A percentile compares a stretch with the other conserved stretches of the same genome.
phyloP scores from a whole-genome alignment of 805 yeast species.

The Wickerhamiella hasegawae region DNA sequence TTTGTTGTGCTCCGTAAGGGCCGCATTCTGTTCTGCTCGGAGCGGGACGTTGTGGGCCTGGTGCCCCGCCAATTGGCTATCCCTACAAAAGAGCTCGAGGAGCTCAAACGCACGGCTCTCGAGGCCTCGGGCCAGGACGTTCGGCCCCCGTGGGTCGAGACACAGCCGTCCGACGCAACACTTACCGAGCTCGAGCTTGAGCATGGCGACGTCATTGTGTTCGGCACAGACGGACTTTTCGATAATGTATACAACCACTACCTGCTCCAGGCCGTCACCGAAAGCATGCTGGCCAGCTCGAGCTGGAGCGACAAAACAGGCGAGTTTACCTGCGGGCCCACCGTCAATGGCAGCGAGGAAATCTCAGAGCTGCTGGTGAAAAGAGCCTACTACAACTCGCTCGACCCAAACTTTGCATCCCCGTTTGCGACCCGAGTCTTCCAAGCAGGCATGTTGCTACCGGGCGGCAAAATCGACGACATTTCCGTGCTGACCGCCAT shows the following conservation, averaged over 20 bases:
- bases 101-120: background rate
- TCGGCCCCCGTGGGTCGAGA: constrained; percentile 31
- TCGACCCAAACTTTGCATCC: constrained; percentile 59
- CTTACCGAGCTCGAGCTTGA: constrained; percentile 46
- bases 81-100: constrained; percentile 40
- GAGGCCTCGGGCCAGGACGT: constrained; percentile 1
- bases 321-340: constrained; percentile 12
- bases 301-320: constrained; percentile 20
- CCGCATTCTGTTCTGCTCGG: constrained; percentile 27
- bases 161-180: constrained; percentile 55
- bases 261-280: constrained; percentile 50
- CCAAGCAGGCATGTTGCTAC: constrained; percentile 47
- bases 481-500: constrained; percentile 67
- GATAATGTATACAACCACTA: constrained; percentile 70
- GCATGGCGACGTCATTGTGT: constrained; percentile 58
- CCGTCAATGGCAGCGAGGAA: constrained; percentile 25
- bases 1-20: constrained; percentile 66
- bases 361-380: constrained; percentile 42
- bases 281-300: constrained; percentile 26
- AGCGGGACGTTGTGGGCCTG: constrained; percentile 13
- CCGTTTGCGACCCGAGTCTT: constrained; percentile 68
- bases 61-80: constrained; percentile 86
- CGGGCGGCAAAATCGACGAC: constrained; percentile 94
- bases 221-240: constrained; percentile 88
- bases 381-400: constrained; percentile 52